Conservation (phyloP, 768 basidiomycete genomes). For the Epithele typhae region DNA sequence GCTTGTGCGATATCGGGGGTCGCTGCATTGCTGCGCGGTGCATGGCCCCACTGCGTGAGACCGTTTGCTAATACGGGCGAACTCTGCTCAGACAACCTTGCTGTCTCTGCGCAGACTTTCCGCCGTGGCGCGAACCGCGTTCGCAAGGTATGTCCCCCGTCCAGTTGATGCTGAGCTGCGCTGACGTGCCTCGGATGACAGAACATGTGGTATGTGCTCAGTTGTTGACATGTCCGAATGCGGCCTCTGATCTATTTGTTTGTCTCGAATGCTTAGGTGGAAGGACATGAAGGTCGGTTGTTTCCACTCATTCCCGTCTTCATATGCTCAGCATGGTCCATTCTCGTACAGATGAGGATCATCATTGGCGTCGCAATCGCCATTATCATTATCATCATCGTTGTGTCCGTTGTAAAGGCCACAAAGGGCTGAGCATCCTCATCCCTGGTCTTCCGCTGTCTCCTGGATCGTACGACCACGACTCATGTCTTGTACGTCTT, state of each 20-base stretch:
- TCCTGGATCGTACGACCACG: too few relatives aligned
- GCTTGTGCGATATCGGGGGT: neutral
- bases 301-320: neutral
- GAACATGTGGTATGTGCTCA: constrained; percentile 77
- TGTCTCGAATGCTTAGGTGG: too few relatives aligned
- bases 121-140: constrained; percentile 95
- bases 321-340: constrained; percentile 2
- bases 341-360: constrained; percentile 83
- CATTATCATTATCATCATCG: constrained; percentile 92
- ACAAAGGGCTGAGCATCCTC: constrained; percentile 33
- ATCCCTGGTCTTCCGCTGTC: too few relatives aligned
- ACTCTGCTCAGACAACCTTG: constrained; percentile 77
- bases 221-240: too few relatives aligned
- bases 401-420: constrained; percentile 91
- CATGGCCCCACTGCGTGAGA: neutral
- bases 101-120: constrained; percentile 99
- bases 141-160: constrained; percentile 79
- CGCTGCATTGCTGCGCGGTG: too few relatives aligned
- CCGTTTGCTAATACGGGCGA: constrained; percentile 2
- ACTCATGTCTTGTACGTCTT: constrained; percentile 11
- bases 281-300: constrained; percentile 89
- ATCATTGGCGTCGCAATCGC: constrained; percentile 89
- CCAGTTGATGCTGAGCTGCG: too few relatives aligned
- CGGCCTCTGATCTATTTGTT: neutral
- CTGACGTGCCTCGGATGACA: constrained; percentile 27